Evolutionary conservation across 441 rosid species (phyloP).

Genomic region (Gossypium gossypioides): DNA sequence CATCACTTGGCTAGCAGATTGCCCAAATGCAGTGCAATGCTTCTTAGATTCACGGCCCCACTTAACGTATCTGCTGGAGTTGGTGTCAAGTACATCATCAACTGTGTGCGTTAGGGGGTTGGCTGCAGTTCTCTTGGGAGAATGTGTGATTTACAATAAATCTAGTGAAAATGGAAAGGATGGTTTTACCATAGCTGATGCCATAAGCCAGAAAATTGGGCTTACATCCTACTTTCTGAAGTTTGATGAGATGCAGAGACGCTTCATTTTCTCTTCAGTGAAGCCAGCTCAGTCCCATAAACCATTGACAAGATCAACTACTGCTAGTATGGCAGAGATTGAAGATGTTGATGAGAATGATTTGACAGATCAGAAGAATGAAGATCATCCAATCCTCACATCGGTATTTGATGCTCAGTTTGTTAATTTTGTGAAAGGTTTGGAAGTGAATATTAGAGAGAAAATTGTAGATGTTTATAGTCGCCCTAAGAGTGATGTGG

Average conservation of each 20-base stretch:
- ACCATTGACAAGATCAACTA: slow-evolving; percentile 66
- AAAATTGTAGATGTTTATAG: slow-evolving; percentile 47
- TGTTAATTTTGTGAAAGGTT: slow-evolving; percentile 35
- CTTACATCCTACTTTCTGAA: slow-evolving; percentile 67
- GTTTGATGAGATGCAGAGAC: slow-evolving; percentile 82
- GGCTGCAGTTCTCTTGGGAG: slow-evolving; percentile 80
- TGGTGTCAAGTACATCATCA: slow-evolving; percentile 58
- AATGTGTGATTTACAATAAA: slow-evolving; percentile 69
- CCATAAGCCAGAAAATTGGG: slow-evolving; percentile 80
- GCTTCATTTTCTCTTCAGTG: slow-evolving; percentile 52
- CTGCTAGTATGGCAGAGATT: slow-evolving; percentile 76
- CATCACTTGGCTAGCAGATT: slow-evolving; percentile 76
- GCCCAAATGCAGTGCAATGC: slow-evolving; percentile 76
- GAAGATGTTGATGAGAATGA: slow-evolving; percentile 51
- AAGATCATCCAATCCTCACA: slow-evolving; percentile 62
- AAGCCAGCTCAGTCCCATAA: slow-evolving; percentile 41
- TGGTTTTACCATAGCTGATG: slow-evolving; percentile 67
- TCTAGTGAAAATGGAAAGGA: slow-evolving; percentile 68
- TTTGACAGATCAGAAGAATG: slow-evolving; percentile 43
- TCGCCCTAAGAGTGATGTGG: slow-evolving; percentile 57
- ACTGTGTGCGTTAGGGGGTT: slow-evolving; percentile 66
- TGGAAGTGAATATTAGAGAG: slow-evolving; percentile 51
- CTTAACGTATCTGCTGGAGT: slow-evolving; percentile 65
- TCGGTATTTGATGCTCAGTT: slow-evolving; percentile 42
- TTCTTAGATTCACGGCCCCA: slow-evolving; percentile 87